Percentiles rank a stretch among this genome's conserved stretches.
Conservation (phyloP, 768 basidiomycete genomes). For the Strobilomyces dryophilus region DNA sequence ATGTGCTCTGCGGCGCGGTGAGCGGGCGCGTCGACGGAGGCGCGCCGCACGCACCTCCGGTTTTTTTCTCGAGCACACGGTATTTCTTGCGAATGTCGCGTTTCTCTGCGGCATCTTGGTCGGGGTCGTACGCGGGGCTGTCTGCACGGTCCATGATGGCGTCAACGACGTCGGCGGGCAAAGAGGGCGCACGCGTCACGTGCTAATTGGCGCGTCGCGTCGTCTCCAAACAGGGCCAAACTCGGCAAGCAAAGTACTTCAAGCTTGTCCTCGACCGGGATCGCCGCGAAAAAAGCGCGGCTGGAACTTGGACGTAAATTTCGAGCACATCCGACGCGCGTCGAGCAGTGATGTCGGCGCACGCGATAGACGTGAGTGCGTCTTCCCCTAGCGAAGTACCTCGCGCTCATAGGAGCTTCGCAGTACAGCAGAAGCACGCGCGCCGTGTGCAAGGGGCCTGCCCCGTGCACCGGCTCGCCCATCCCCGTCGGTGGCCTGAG, state of each 20-base stretch:
- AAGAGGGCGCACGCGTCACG: conserved; percentile 6
- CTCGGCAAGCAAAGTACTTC: not conserved
- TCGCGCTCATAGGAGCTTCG: conserved; percentile 7
- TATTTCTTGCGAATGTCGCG: conserved; percentile 71
- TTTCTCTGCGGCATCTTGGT: conserved; percentile 80
- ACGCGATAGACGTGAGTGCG: conserved; percentile 31
- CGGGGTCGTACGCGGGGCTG: conserved; percentile 64
- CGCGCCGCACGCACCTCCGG: conserved; percentile 50
- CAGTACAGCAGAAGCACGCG: conserved; percentile 72
- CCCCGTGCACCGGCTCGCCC: conserved; percentile 51
- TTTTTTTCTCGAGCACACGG: conserved; percentile 56
- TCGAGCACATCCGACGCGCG: not conserved
- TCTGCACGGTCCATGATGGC: conserved; percentile 22
- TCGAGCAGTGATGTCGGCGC: conserved; percentile 13
- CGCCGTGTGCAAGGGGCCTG: conserved; percentile 63
- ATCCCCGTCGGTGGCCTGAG: conserved; percentile 57
- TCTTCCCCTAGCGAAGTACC: no score
- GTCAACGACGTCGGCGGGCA: no score
- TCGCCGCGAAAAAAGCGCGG: not conserved
- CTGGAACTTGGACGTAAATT: no score
- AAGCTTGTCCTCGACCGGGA: not conserved
- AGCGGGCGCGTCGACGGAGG: not conserved
- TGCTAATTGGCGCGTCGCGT: conserved; percentile 24
- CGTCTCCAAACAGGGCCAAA: conserved; percentile 25
- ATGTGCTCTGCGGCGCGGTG: conserved; percentile 35